Conservation (phyloP, 495 filamentous ascomycete genomes). For the Xylaria acuta region DNA sequence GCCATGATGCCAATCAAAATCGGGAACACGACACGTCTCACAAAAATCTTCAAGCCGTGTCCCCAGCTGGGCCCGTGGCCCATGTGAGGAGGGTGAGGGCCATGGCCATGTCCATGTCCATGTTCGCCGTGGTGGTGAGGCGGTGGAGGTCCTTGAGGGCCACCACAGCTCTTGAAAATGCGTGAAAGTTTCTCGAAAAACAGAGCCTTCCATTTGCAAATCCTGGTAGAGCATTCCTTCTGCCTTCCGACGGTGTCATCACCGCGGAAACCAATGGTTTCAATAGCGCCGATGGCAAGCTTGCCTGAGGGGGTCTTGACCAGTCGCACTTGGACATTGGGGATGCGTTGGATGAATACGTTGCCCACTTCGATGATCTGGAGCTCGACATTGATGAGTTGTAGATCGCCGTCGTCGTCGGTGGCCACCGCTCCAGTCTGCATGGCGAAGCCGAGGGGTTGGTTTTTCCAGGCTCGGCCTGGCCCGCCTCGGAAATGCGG, state of each 20-base stretch:
- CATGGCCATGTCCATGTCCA: constrained; percentile 17
- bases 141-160: constrained; percentile 16
- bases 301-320: constrained; percentile 50
- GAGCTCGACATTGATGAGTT: constrained; percentile 53
- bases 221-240: constrained; percentile 49
- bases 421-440: constrained; percentile 35
- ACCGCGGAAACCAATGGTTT: constrained; percentile 32
- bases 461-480: constrained; percentile 26
- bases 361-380: constrained; percentile 59
- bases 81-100: constrained; percentile 24
- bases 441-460: constrained; percentile 49
- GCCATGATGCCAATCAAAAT: constrained; percentile 59
- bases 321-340: constrained; percentile 51
- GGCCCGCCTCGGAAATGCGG: constrained; percentile 29
- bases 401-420: constrained; percentile 42
- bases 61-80: constrained; percentile 46
- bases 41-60: constrained; percentile 52
- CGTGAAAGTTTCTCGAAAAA: constrained; percentile 47
- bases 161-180: constrained; percentile 39
- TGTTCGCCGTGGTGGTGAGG: constrained; percentile 23
- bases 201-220: constrained; percentile 56
- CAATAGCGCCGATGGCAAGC: constrained; percentile 50
- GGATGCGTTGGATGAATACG: constrained; percentile 52
- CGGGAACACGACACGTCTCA: constrained; percentile 57
- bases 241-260: constrained; percentile 36